A percentile compares a stretch with the other conserved stretches of the same genome.
Conservation (phyloP, 768 basidiomycete genomes). For the Boletus pseudopeckii region DNA sequence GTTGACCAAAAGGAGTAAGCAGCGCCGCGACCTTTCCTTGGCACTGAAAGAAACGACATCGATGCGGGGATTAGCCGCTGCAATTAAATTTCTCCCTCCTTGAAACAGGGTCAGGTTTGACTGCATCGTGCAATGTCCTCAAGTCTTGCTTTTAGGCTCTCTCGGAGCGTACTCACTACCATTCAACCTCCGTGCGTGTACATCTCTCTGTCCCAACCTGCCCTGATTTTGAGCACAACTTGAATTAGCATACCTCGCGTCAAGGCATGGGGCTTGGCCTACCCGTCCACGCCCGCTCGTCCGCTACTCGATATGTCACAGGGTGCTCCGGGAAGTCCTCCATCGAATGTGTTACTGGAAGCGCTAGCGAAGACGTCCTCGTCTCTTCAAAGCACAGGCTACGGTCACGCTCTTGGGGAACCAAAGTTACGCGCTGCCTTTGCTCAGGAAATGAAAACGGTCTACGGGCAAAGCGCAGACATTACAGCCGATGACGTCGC, state of each 20-base stretch:
- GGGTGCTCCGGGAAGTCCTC: constrained; percentile 68
- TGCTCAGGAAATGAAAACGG: constrained; percentile 55
- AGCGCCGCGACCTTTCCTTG: not conserved
- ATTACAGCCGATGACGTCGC: constrained; percentile 56
- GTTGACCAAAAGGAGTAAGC: too few relatives aligned
- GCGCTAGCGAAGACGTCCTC: constrained; percentile 45
- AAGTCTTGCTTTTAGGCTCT: constrained; percentile 34
- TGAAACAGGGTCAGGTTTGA: too few relatives aligned
- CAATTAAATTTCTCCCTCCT: not conserved
- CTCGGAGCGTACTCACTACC: constrained; percentile 40
- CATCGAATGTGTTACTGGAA: constrained; percentile 48
- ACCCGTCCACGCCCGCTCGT: constrained; percentile 37
- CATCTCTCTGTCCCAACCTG: too few relatives aligned
- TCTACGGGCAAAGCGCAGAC: constrained; percentile 52
- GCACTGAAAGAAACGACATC: not conserved
- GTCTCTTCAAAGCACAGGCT: constrained; percentile 47
- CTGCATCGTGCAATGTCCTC: too few relatives aligned
- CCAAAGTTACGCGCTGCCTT: constrained; percentile 46
- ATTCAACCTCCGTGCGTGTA: constrained; percentile 45
- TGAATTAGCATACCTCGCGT: constrained; percentile 51
- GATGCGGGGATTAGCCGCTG: not conserved
- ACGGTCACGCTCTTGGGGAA: constrained; percentile 61
- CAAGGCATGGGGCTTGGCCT: constrained; percentile 52
- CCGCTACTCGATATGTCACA: constrained; percentile 73
- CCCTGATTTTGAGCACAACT: not conserved